Evolutionary conservation across 2,329 filamentous ascomycete genomes (phyloP), one percentile per base, ranked within the genome.

Genomic region (Didymella sp.): DNA sequence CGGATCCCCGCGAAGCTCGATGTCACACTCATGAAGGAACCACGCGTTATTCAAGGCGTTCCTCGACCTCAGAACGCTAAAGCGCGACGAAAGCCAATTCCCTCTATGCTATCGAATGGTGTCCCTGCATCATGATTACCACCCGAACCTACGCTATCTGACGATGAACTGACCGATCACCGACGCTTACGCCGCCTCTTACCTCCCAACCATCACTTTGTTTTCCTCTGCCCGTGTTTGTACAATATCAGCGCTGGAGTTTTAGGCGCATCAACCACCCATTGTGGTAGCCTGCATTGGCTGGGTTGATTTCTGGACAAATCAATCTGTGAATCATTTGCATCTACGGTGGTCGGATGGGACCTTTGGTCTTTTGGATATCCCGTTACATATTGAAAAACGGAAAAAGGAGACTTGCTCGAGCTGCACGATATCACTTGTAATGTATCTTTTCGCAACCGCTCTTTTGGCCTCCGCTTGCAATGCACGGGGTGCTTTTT

Each of bases 11-110:
- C 91, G 7, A 93, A 91, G 70, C 83, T 99, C 9, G 95, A 99
- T 69, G 85, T 89, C 4, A 85, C 87, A 13, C 81, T 97, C 43
- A 96, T 98, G 92, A 91, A 92, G 74, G 93, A 97, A 77, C 93
- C 93, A 27, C 85, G 93, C 56, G 87, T 91, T 60, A 94, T 96
- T 35, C 92, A 96, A 74, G 93, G 93, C 31, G 87, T 92, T n/a
- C 92, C 92, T 25, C 78, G 84, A 56, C 80, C 86, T 15, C 81
- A 82, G 48, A 75, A 76, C 58, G 74, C 74, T n/a, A 78, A 80
- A 63, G 78, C 80, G 22, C 78, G 78, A 51, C 73, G 81, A 31
- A 83, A 82, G 67, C 80, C 80, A 2, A 80, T 82, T 44, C 79
- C 80, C 8, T 76, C 73, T 11, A 73, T 76, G 73, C 65, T 77